Conservation (phyloP, 2,329 filamentous ascomycete genomes). For the Myotisia sp. region DNA sequence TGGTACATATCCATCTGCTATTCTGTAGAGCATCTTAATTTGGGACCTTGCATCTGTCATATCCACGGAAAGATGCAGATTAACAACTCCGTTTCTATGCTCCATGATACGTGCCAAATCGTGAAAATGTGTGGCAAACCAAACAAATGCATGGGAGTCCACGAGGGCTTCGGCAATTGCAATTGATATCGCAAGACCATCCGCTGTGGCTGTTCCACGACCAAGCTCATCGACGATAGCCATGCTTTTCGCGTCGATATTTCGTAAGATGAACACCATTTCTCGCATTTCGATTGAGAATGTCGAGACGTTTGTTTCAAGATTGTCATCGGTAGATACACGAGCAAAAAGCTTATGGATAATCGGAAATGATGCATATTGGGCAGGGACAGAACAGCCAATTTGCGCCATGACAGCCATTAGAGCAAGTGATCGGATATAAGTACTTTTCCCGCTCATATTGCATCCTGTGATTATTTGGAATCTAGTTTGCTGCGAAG, state of each 20-base stretch:
- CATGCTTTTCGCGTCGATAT: constrained; percentile 62
- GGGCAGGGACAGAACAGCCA: constrained; percentile 76
- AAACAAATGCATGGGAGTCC: constrained; percentile 62
- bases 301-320: constrained; percentile 82
- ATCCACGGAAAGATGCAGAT: constrained; percentile 64
- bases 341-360: constrained; percentile 74
- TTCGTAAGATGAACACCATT: constrained; percentile 80
- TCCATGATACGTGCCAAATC: constrained; percentile 65
- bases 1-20: constrained; percentile 55
- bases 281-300: constrained; percentile 94
- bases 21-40: constrained; percentile 80
- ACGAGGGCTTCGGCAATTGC: constrained; percentile 81
- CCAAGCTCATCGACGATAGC: constrained; percentile 86
- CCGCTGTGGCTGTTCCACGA: constrained; percentile 73
- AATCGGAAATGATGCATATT: constrained; percentile 68
- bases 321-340: constrained; percentile 71
- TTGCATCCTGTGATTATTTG: constrained; percentile 94
- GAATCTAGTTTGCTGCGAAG: constrained; percentile 64
- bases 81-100: constrained; percentile 64
- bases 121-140: constrained; percentile 88
- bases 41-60: constrained; percentile 42
- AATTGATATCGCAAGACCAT: constrained; percentile 78
- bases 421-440: constrained; percentile 72
- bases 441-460: constrained; percentile 96
- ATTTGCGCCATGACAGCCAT: constrained; percentile 89